Conservation (phyloP, 148 eudicot species). For the Spergularia marina region DNA sequence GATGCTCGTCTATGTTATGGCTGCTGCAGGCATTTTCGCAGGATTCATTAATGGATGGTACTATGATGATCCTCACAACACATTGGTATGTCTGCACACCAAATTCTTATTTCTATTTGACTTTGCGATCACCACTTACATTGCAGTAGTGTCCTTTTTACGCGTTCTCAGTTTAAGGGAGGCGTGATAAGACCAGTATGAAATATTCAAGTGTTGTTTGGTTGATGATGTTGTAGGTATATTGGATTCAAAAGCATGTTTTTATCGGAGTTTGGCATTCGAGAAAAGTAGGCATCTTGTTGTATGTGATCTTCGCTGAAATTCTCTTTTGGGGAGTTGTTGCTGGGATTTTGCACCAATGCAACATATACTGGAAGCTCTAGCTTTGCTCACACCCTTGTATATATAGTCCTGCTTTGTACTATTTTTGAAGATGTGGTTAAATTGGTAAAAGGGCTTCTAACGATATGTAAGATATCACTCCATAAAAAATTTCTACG, state of each 20-base stretch:
- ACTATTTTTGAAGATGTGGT: background rate
- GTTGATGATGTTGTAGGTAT: slow-evolving; percentile 39
- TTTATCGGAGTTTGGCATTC: slow-evolving; percentile 91
- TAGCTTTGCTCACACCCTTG: slow-evolving; percentile 26
- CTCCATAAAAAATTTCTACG: too few species aligned
- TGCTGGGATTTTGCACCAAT: slow-evolving; percentile 61
- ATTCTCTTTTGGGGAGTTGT: slow-evolving; percentile 75
- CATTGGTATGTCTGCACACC: slow-evolving; percentile 54
- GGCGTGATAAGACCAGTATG: background rate
- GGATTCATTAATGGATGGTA: slow-evolving; percentile 94
- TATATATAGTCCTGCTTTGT: background rate
- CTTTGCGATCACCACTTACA: too few species aligned
- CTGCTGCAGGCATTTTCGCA: slow-evolving; percentile 78
- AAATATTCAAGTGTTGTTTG: background rate
- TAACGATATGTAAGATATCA: too few species aligned
- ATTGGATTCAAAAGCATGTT: slow-evolving; percentile 81
- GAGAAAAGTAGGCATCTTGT: slow-evolving; percentile 66
- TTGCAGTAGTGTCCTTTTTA: background rate
- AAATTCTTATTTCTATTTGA: too few species aligned
- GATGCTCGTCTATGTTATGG: slow-evolving; percentile 90
- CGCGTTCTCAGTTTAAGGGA: background rate
- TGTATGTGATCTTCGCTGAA: slow-evolving; percentile 83
- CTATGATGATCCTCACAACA: slow-evolving; percentile 61
- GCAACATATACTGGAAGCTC: slow-evolving; percentile 79
- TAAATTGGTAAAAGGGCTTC: too few species aligned